These are phyloP conservation scores for Phanerochaete carnosa DNA, from an alignment of 768 basidiomycete species.

Conservation along the genomic window DNA sequence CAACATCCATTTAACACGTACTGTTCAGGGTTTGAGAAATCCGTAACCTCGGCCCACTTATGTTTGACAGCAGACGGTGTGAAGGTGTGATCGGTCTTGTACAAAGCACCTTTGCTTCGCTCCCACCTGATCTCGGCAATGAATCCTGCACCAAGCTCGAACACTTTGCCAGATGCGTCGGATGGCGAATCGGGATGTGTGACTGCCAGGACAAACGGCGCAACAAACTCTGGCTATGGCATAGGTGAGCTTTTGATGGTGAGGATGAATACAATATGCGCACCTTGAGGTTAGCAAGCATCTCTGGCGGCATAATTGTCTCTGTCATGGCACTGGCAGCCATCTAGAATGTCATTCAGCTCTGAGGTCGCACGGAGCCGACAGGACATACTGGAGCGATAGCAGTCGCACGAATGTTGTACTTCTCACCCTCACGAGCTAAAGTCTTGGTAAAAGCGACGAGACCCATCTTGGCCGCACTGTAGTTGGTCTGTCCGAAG, in stretches of 20 bases:
- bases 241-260: background rate
- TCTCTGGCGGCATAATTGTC: slow-evolving; percentile 91
- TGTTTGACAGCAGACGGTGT: slow-evolving; percentile 94
- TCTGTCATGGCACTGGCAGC: slow-evolving; percentile 98
- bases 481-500: slow-evolving; percentile 97
- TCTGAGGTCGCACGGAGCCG: background rate
- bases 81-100: slow-evolving; percentile 86
- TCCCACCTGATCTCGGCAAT: slow-evolving; percentile 93
- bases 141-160: slow-evolving; percentile 92
- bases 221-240: slow-evolving; percentile 81
- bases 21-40: slow-evolving; percentile 74
- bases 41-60: slow-evolving; percentile 77
- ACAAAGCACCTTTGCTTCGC: slow-evolving; percentile 79
- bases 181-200: slow-evolving; percentile 78
- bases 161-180: slow-evolving; percentile 77
- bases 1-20: slow-evolving; percentile 32
- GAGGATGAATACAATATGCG: background rate
- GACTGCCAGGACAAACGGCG: slow-evolving; percentile 87
- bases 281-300: slow-evolving; percentile 85
- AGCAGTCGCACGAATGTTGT: slow-evolving; percentile 81
- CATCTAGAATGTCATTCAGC: slow-evolving; percentile 44
- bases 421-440: slow-evolving; percentile 89
- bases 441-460: slow-evolving; percentile 91
- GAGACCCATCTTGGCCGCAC: slow-evolving; percentile 96
- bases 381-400: slow-evolving; percentile 71